These are phyloP conservation scores for Trichoderma virens DNA, from an alignment of 495 filamentous ascomycete genomes.

Conservation along the genomic window DNA sequence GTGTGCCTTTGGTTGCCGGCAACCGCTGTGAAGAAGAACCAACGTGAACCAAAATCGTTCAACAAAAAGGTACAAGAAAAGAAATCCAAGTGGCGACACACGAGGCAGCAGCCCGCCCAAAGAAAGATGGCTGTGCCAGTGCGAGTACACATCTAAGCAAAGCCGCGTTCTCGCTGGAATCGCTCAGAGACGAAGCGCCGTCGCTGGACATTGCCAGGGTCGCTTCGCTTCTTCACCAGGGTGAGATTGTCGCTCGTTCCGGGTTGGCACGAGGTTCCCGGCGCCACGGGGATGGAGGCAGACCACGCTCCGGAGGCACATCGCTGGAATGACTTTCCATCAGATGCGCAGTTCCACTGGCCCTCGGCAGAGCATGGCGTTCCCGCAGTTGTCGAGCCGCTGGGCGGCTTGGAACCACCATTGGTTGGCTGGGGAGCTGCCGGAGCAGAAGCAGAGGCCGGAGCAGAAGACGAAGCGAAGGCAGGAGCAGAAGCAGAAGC, in stretches of 20 bases:
- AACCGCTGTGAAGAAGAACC: background rate
- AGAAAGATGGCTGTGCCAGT: background rate
- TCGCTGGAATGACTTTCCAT: conserved; percentile 52
- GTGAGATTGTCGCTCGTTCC: conserved; percentile 42
- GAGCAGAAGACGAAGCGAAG: conserved; percentile 18
- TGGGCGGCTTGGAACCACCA: conserved; percentile 11
- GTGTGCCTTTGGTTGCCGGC: background rate
- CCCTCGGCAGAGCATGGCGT: conserved; percentile 44
- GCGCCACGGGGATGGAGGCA: conserved; percentile 40
- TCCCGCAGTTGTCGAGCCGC: conserved; percentile 20
- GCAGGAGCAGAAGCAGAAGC: conserved; percentile 17
- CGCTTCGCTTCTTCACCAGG: conserved; percentile 16
- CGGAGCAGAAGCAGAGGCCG: conserved; percentile 14
- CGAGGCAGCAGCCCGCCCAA: background rate
- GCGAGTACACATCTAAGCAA: background rate
- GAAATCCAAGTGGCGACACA: background rate
- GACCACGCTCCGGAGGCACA: conserved; percentile 60
- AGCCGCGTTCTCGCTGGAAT: background rate
- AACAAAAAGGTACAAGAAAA: conserved; percentile 1
- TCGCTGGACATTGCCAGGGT: background rate
- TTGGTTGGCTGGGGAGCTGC: background rate
- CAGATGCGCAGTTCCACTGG: conserved; percentile 57
- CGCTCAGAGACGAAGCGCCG: background rate
- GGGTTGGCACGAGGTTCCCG: conserved; percentile 50
- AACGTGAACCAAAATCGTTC: background rate